These are phyloP conservation scores for Fraxinus greggii DNA, from an alignment of 305 asterid genomes.

Conservation along the genomic window DNA sequence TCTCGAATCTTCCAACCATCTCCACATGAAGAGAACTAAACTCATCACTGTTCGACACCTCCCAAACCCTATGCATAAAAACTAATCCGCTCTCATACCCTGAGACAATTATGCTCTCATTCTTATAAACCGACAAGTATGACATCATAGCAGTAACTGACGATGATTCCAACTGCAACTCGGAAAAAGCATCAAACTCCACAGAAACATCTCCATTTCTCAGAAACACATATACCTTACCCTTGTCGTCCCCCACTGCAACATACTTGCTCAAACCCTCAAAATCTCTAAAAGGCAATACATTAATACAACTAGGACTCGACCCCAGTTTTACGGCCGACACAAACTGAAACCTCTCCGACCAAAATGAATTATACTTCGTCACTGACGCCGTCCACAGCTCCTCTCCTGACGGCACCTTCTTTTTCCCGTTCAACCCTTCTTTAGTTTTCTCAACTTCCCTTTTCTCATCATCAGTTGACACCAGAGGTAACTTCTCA, in stretches of 20 bases:
- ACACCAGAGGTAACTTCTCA: conserved; percentile 19
- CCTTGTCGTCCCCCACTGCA: conserved; percentile 75
- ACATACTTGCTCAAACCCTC: conserved; percentile 78
- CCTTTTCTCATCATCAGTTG: conserved; percentile 17
- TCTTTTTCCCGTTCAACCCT: conserved; percentile 24
- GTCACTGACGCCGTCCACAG: conserved; percentile 45
- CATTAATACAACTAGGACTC: conserved; percentile 58
- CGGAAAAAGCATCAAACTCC: conserved; percentile 46
- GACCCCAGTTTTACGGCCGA: conserved; percentile 82
- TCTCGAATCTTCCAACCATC: conserved; percentile 44
- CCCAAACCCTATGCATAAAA: conserved; percentile 77
- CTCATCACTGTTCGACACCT: conserved; percentile 58
- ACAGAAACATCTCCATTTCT: conserved; percentile 66
- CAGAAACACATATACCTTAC: conserved; percentile 56
- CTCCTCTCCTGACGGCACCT: conserved; percentile 22
- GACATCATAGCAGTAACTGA: conserved; percentile 57
- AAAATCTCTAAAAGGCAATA: conserved; percentile 70
- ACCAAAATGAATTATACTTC: conserved; percentile 74
- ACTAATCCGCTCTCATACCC: conserved; percentile 75
- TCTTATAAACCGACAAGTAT: conserved; percentile 64
- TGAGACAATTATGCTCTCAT: conserved; percentile 70
- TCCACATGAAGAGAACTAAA: conserved; percentile 52
- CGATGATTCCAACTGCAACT: conserved; percentile 28
- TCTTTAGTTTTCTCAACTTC: conserved; percentile 23
- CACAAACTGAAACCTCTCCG: conserved; percentile 78